A percentile compares a stretch with the other conserved stretches of the same genome.
Conservation (phyloP, 495 filamentous ascomycete genomes). For the Neurospora africana region DNA sequence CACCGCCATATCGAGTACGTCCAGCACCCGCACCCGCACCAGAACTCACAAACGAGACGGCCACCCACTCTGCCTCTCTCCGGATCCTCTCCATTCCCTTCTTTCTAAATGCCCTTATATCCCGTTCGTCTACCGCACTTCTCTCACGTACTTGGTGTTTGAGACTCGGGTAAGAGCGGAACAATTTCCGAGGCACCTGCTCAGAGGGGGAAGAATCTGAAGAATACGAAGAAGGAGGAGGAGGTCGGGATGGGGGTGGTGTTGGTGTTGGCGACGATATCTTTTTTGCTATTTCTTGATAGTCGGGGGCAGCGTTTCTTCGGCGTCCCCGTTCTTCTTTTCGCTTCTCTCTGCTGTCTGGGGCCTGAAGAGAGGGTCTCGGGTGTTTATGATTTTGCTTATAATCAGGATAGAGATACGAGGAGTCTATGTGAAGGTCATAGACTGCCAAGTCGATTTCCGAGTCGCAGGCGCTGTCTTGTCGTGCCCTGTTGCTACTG, state of each 20-base stretch:
- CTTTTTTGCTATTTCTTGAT: neutral
- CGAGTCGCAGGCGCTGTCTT: neutral
- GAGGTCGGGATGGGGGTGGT: neutral
- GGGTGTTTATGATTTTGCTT: neutral
- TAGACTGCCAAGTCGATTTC: neutral
- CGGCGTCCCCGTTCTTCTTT: neutral
- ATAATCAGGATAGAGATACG: neutral
- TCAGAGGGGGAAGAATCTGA: neutral
- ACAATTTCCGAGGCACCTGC: neutral
- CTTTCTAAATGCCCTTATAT: neutral
- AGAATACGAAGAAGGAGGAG: neutral
- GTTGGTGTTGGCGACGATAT: neutral
- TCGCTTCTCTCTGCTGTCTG: neutral
- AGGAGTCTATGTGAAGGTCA: neutral
- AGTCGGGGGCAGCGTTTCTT: neutral
- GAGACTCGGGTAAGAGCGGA: neutral
- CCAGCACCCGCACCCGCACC: neutral
- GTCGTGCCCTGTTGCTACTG: neutral
- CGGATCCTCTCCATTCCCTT: neutral
- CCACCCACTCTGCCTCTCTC: too few relatives aligned
- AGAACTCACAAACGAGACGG: neutral
- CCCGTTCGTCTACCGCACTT: neutral
- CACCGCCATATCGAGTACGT: neutral
- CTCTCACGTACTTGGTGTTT: neutral
- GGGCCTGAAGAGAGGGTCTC: neutral